Percentiles rank a stretch among this genome's conserved stretches.
phyloP scores from a whole-genome alignment of 768 basidiomycete species.

The Clitopilus passeckerianus region DNA sequence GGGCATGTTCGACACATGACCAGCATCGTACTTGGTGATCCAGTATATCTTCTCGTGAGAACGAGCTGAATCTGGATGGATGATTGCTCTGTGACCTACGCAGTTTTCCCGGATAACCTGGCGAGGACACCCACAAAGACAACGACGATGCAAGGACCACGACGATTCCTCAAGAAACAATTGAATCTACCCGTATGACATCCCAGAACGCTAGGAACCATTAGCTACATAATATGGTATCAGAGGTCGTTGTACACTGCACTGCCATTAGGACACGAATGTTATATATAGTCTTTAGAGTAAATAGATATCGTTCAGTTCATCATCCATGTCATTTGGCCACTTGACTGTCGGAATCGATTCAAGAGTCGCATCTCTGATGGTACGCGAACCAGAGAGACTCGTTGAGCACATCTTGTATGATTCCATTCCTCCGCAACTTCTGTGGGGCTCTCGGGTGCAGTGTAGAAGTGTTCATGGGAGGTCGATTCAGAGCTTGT shows the following conservation, averaged over 20 bases:
- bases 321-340: constrained; percentile 29
- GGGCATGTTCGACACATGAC: constrained; percentile 92
- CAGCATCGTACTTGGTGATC: constrained; percentile 88
- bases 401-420: constrained; percentile 80
- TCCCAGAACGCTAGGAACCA: neutral
- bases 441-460: constrained; percentile 48
- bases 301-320: constrained; percentile 14
- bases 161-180: neutral
- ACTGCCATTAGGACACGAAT: neutral
- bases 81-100: neutral
- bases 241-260: neutral
- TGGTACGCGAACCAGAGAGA: constrained; percentile 75
- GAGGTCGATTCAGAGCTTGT: constrained; percentile 14
- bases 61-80: constrained; percentile 34
- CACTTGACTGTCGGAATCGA: constrained; percentile 17
- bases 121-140: too few species aligned
- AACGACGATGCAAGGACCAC: too few species aligned
- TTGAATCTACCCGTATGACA: neutral
- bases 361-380: constrained; percentile 36
- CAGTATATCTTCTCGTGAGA: constrained; percentile 85
- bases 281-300: constrained; percentile 3
- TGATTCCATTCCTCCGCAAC: constrained; percentile 88
- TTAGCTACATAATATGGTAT: neutral
- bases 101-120: too few species aligned
- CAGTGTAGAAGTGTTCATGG: constrained; percentile 44